A percentile compares a stretch with the other conserved stretches of the same genome.
Conservation (phyloP, 2,329 filamentous ascomycete genomes). For the Fusarium sp. region DNA sequence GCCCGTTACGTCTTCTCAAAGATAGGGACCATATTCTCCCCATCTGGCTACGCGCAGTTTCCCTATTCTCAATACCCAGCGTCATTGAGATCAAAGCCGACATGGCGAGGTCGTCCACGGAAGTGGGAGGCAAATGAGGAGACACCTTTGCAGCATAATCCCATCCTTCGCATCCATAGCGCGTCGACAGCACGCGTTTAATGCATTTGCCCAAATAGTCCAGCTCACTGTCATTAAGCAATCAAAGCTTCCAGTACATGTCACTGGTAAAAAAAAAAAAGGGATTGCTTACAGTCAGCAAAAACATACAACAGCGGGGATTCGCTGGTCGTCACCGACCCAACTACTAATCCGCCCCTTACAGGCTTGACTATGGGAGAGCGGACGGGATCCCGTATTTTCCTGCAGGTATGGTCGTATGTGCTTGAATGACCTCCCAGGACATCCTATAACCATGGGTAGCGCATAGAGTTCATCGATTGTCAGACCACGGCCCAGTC, state of each 20-base stretch:
- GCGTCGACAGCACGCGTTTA: no score
- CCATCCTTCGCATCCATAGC: not conserved
- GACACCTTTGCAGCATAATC: accelerated
- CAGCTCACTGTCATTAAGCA: not conserved
- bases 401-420: not conserved
- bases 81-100: not conserved
- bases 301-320: not conserved
- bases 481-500: accelerated
- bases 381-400: not conserved
- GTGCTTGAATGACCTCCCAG: accelerated
- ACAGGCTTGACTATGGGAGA: not conserved
- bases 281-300: accelerated
- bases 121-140: not conserved
- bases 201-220: no score
- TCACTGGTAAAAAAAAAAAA: not conserved
- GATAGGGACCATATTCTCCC: not conserved
- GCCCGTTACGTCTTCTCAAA: no score
- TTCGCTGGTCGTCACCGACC: not conserved
- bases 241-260: not conserved
- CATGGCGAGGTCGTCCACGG: not conserved
- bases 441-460: accelerated
- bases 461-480: accelerated
- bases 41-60: not conserved
- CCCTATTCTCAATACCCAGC: not conserved
- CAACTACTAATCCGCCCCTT: not conserved